Evolutionary conservation across 768 basidiomycete genomes (phyloP).

Genomic region (Psilocybe cubensis): DNA sequence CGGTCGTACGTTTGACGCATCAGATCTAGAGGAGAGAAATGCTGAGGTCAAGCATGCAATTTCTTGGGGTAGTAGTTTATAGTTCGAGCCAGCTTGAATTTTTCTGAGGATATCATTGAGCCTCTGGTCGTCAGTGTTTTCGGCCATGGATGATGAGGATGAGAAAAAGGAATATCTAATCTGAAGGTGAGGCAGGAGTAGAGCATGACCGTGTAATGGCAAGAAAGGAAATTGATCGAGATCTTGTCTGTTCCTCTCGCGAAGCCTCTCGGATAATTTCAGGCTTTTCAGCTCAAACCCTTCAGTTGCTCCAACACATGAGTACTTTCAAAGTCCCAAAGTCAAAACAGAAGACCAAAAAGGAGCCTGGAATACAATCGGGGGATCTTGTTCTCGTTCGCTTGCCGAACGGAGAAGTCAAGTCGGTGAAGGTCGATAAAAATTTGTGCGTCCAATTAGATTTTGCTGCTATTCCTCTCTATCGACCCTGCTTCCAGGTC

Average conservation of each 20-base stretch:
- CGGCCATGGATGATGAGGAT: conserved; percentile 13
- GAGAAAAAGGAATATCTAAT: not conserved
- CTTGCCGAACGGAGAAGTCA: conserved; percentile 80
- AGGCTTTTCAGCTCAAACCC: not conserved
- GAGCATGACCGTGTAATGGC: conserved; percentile 11
- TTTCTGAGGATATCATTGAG: conserved; percentile 36
- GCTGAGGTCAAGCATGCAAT: conserved; percentile 51
- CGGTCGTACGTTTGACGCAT: conserved; percentile 46
- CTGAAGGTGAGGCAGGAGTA: not conserved
- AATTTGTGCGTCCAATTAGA: conserved; percentile 57
- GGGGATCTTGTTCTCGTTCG: conserved; percentile 82
- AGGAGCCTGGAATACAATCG: conserved; percentile 48
- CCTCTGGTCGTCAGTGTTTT: conserved; percentile 19
- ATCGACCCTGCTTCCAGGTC: conserved; percentile 45
- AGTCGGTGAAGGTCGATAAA: conserved; percentile 71
- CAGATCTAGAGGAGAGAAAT: conserved; percentile 51
- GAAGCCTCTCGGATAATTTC: conserved; percentile 8
- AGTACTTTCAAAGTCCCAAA: conserved; percentile 29
- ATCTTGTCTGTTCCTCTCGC: conserved; percentile 3
- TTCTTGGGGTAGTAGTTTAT: conserved; percentile 57
- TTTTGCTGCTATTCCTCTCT: not conserved
- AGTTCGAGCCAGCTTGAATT: conserved; percentile 28
- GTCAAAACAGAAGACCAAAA: conserved; percentile 24
- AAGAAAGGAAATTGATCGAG: conserved; percentile 17
- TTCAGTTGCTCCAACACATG: conserved; percentile 17